Evolutionary conservation across 768 basidiomycete genomes (phyloP), one percentile per base, ranked within the genome.

Genomic region (Termitomyces sp.): DNA sequence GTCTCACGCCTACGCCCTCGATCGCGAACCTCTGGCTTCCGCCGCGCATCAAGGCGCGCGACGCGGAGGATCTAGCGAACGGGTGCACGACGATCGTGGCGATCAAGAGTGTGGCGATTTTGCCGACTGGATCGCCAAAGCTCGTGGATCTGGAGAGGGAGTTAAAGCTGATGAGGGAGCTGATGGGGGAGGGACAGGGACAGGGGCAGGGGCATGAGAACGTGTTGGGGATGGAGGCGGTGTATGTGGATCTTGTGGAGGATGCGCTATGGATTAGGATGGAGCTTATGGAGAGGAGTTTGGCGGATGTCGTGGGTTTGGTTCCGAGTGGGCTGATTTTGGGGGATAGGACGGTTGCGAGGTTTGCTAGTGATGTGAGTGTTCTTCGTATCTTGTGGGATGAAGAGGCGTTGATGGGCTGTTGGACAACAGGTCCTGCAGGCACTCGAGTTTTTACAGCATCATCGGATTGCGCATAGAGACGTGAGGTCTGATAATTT

Each of bases 281-380:
- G 92, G 90, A 92, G 69, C 80, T 93, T 33, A 92, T 94, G 91
- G 90, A 92, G 64, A 79, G 90, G 61, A 92, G 90, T 67, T 73
- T 94, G 63, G 92, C 92, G 64, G 92, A 94, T 68, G 80, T 94
- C 47, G 77, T 93, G 16, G 82, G 76, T 16, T 69, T 92, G 20
- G 82, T 81, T 7, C 79, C 74, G 13, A 76, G 82, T 59, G 89
- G 88, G 0, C 69, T 91, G 38, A 75, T 80, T 63, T 59, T 94
- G 50, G 79, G 82, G 57, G 92, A 94, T 70, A 74, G 82, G 62
- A 77, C 83, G 49, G 80, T 93, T 44, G 88, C 86, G 18, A 75
- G 88, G 66, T 90, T 93, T 70, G 78, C 89, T 2, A 80, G 79
- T 58, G 92, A 94, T 73, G 90, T 92, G 69, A 65, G 88, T 79